These are phyloP conservation scores for Rhodomyrtus psidioides DNA, from an alignment of 441 rosid genomes.

Conservation along the genomic window DNA sequence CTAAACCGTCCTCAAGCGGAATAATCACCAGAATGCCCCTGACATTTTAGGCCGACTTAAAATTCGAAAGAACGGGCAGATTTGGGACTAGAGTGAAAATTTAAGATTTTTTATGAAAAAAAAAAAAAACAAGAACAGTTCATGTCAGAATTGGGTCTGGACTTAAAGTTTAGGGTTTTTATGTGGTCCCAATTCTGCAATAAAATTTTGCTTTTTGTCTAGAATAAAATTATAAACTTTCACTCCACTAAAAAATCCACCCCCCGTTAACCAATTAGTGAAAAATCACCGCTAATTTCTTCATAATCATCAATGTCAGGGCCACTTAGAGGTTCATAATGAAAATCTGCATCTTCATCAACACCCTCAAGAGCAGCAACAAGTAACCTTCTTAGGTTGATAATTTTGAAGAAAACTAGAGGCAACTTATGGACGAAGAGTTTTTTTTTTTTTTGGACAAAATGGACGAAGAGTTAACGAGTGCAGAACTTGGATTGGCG, in stretches of 20 bases:
- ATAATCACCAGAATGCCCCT: no score
- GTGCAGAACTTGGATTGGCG: rapidly evolving
- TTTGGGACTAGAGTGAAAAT: no score
- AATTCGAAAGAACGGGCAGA: no score
- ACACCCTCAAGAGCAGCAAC: rapidly evolving
- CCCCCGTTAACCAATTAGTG: no score
- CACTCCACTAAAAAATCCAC: neutral
- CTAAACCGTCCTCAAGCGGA: no score
- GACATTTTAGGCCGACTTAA: no score
- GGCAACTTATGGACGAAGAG: neutral
- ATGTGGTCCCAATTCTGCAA: neutral
- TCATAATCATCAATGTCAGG: neutral
- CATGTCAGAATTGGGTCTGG: no score
- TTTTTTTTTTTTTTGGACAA: no score
- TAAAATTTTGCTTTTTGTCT: no score
- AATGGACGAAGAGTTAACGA: neutral
- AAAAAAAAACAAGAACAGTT: no score
- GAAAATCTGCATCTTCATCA: neutral
- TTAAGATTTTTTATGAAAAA: no score
- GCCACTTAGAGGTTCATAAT: neutral
- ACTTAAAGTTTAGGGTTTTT: no score
- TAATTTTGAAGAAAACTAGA: neutral
- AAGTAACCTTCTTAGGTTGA: neutral
- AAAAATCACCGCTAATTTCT: neutral
- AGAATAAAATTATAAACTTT: neutral